Evolutionary conservation across 768 basidiomycete species (phyloP), one percentile per base, ranked within the genome.

Genomic region (Boletus rubescentipes): DNA sequence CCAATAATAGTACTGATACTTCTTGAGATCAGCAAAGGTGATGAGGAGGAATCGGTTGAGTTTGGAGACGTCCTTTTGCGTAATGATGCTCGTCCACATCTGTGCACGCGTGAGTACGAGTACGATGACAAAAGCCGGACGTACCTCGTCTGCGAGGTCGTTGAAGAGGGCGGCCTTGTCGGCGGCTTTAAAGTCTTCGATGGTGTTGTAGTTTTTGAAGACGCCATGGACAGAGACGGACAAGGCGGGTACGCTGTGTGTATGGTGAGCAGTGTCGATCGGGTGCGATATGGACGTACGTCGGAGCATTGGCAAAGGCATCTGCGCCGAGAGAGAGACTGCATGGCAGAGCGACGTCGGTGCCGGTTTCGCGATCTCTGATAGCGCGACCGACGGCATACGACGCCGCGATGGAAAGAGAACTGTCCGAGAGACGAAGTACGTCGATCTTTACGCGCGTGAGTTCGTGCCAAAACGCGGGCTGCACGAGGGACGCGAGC

Each of bases 1-100:
- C 97, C 96, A 99, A 72, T 98, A 98, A 65, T 87, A 94, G 68
- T 93, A 98, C 61, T 87, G 89, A 77, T 97, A 98, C 70, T 95
- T 98, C 79, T 98, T 99, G 61, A 99, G 85, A 71, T 99, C 97
- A 1, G 97, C 92, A 62, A 86, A 98, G 0, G 94, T 93, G 62
- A 99, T 89, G 46, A 97, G 77, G 20, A 98, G 77, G 74, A 98
- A 98, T 5, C 80, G 80, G 51, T 81, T 89, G 37, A 98, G 76
- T 12, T 77, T 70, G 6, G 81, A 66, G 0, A 83, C 74, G 56
- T 84, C 77, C 40, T 79, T 79, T 50, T 76, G 80, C 30, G 74
- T 66, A 41, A 76, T 57, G 58, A 86, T 81, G 57, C 78, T 74
- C 36, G 84, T 72, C 88, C 87, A 91, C 61, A 92, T 89, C 87